Conservation (phyloP, 1,284 basidiomycete species). For the Pascua sp. region DNA sequence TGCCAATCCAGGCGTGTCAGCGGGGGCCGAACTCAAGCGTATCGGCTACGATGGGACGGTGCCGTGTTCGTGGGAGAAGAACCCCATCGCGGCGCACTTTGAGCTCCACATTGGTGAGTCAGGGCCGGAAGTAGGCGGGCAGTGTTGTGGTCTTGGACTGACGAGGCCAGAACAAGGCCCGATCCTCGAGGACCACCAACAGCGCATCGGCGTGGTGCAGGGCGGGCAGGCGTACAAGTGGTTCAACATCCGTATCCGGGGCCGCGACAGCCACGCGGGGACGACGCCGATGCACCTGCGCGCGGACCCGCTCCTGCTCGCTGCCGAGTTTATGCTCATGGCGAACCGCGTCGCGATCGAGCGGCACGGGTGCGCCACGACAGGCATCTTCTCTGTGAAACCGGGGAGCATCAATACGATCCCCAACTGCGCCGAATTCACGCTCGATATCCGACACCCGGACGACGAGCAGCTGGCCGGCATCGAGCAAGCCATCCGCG, state of each 20-base stretch:
- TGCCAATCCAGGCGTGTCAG: constrained; percentile 10
- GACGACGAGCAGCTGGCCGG: constrained; percentile 10
- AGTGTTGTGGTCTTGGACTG: background rate
- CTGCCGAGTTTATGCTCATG: constrained; percentile 14
- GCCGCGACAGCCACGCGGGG: constrained; percentile 29
- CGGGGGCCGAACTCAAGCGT: constrained; percentile 14
- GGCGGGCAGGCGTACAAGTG: constrained; percentile 34
- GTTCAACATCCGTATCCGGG: constrained; percentile 24
- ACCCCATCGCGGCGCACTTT: constrained; percentile 33
- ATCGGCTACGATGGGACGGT: constrained; percentile 15
- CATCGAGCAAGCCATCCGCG: constrained; percentile 17
- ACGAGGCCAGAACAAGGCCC: constrained; percentile 25
- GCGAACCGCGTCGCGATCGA: constrained; percentile 15
- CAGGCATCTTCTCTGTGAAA: constrained; percentile 18
- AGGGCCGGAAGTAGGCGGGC: too few species aligned
- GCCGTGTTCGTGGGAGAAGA: constrained; percentile 4
- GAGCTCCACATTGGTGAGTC: constrained; percentile 29
- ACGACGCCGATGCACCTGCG: constrained; percentile 28
- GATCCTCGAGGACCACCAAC: constrained; percentile 20
- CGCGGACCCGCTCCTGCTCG: constrained; percentile 20
- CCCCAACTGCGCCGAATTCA: constrained; percentile 22
- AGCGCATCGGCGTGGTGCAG: constrained; percentile 22
- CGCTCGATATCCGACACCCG: constrained; percentile 26
- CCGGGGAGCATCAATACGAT: constrained; percentile 25
- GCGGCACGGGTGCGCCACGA: constrained; percentile 21